Percentiles rank a stretch among this genome's conserved stretches.
Evolutionary conservation across 768 basidiomycete genomes (phyloP).

Genomic region (Lactarius vividus): DNA sequence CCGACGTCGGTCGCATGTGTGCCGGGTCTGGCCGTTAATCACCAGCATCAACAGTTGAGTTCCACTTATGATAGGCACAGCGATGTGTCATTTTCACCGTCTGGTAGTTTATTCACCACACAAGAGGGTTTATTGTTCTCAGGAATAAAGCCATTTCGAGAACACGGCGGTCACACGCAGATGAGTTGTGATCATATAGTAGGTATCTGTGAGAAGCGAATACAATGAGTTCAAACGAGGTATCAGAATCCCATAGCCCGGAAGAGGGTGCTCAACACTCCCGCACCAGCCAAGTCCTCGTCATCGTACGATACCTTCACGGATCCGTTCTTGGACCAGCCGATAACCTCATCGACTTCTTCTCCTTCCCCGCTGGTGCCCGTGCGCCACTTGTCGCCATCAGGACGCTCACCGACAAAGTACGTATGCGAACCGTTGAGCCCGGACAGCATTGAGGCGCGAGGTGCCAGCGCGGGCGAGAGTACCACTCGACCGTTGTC

Average conservation of each 20-base stretch:
- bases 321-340: constrained; percentile 20
- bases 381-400: constrained; percentile 15
- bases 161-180: not conserved
- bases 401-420: constrained; percentile 24
- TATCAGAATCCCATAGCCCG: constrained; percentile 16
- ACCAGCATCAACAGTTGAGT: too few relatives aligned
- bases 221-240: not conserved
- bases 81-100: too few relatives aligned
- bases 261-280: constrained; percentile 14
- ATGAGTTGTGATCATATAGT: not conserved
- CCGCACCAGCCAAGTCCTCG: not conserved
- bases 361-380: constrained; percentile 15
- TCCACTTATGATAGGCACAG: too few relatives aligned
- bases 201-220: not conserved
- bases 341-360: constrained; percentile 17
- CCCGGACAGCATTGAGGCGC: constrained; percentile 10
- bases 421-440: constrained; percentile 17
- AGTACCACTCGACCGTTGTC: constrained; percentile 15
- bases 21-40: too few relatives aligned
- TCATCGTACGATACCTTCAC: constrained; percentile 22
- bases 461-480: constrained; percentile 12
- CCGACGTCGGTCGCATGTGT: too few relatives aligned
- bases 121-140: not conserved
- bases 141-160: not conserved
- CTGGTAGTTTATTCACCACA: not conserved